These are phyloP conservation scores for Pseudopediastrum boryanum DNA, from an alignment of 139 green algal species.

Conservation along the genomic window DNA sequence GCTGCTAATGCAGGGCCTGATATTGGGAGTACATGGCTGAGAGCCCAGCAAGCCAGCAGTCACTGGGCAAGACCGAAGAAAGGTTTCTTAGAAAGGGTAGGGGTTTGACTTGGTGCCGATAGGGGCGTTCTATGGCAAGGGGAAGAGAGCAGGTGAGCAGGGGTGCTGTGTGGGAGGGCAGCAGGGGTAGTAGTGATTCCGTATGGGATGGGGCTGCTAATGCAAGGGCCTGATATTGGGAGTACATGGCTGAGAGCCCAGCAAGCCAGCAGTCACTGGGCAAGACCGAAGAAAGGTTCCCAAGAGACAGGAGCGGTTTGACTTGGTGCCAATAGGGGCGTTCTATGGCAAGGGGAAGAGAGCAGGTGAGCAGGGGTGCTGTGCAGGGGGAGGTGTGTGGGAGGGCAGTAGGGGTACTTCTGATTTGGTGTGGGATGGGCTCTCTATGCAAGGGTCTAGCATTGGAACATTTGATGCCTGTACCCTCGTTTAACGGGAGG, in stretches of 20 bases:
- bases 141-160: slow-evolving; percentile 38
- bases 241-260: too few species aligned
- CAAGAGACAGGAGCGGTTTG: slow-evolving; percentile 91
- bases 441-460: too few species aligned
- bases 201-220: too few species aligned
- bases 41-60: slow-evolving; percentile 80
- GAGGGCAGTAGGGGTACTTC: too few species aligned
- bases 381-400: too few species aligned
- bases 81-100: slow-evolving; percentile 95
- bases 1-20: slow-evolving; percentile 97
- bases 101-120: slow-evolving; percentile 95
- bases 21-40: slow-evolving; percentile 91
- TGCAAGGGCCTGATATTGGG: too few species aligned
- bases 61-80: slow-evolving; percentile 99
- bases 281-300: slow-evolving; percentile 99
- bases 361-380: slow-evolving; percentile 34
- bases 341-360: slow-evolving; percentile 67
- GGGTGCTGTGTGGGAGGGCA: too few species aligned
- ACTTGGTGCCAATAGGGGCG: slow-evolving; percentile 91
- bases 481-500: too few species aligned
- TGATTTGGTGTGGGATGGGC: too few species aligned
- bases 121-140: slow-evolving; percentile 77
- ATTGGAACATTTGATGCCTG: too few species aligned
- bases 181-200: too few species aligned
- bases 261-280: slow-evolving; percentile 87